Evolutionary conservation across 2,329 filamentous ascomycete genomes (phyloP), one percentile per base, ranked within the genome.

Genomic region (Scedosporium dehoogii): DNA sequence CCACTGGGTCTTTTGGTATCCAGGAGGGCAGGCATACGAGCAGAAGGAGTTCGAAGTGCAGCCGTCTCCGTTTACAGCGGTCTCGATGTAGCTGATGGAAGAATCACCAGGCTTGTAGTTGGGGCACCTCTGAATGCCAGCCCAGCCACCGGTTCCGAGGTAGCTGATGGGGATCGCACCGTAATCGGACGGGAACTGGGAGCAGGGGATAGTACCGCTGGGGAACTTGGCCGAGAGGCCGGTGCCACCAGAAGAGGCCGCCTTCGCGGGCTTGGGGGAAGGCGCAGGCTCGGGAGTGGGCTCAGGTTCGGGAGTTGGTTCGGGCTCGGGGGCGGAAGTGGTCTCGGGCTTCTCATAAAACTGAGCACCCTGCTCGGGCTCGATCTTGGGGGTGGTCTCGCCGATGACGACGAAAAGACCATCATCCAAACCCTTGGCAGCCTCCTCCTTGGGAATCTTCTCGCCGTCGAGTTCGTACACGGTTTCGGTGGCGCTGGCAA

Each of bases 1-100:
- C 89, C 92, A 97, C 73, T 97, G 93, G 3, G 88, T 83, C 84
- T 97, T 97, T 74, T 94, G 86, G 76, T 94, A 96, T 56, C 93
- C 93, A 29, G 86, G 77, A n/a, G 91, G 89, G 80, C 94, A 99
- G 63, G 91, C 87, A 71, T 97, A 97, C 1, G 92, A 96, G 81
- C 93, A 97, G 81, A 92, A 92, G 63, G 80, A 76, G 58, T 85
- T 87, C 9, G 79, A 69, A 7, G 69, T 73, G 77, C 91, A 93
- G 64, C 74, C 75, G 16, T 84, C 75, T 16, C 87, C 89, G 18
- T 77, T 77, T 57, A 86, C 74, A 27, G 82, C 85, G 48, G 86
- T 86, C 60, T 83, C 79, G 65, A 92, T 91, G 64, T 83, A 82
- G 72, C 76, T 79, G 70, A 96, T 88, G 59, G 81, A 70, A 14